Evolutionary conservation across 2,329 filamentous ascomycete genomes (phyloP).

Genomic region (Cladophialophora psammophila): DNA sequence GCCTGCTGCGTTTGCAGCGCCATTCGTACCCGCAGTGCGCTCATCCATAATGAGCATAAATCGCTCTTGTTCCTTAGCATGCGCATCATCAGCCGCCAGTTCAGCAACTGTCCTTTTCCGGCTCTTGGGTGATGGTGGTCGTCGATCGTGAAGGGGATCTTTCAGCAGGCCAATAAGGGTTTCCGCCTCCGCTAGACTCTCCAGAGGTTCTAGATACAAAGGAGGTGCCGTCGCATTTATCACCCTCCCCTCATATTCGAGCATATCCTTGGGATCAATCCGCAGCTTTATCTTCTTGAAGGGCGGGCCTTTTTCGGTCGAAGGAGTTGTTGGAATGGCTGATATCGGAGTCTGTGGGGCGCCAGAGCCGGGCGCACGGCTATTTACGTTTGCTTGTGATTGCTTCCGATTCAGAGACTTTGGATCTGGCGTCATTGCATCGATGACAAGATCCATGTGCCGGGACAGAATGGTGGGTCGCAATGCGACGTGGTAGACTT

Average conservation of each 20-base stretch:
- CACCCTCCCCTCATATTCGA: slow-evolving; percentile 78
- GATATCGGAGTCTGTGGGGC: slow-evolving; percentile 71
- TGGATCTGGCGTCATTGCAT: slow-evolving; percentile 73
- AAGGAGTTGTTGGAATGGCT: slow-evolving; percentile 67
- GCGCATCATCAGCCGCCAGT: slow-evolving; percentile 91
- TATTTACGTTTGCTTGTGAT: slow-evolving; percentile 49
- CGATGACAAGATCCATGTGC: slow-evolving; percentile 76
- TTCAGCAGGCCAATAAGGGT: slow-evolving; percentile 73
- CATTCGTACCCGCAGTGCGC: slow-evolving; percentile 66
- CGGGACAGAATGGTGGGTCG: slow-evolving; percentile 81
- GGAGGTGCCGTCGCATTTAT: slow-evolving; percentile 76
- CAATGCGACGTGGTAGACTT: slow-evolving; percentile 78
- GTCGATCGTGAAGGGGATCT: slow-evolving; percentile 78
- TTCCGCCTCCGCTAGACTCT: slow-evolving; percentile 72
- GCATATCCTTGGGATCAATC: slow-evolving; percentile 75
- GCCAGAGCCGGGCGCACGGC: slow-evolving; percentile 52
- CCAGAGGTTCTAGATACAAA: slow-evolving; percentile 78
- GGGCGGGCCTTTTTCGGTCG: slow-evolving; percentile 60
- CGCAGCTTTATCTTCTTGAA: slow-evolving; percentile 78
- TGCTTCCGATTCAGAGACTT: slow-evolving; percentile 59
- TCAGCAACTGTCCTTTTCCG: slow-evolving; percentile 94
- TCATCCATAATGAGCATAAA: slow-evolving; percentile 95
- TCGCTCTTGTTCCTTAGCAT: slow-evolving; percentile 85
- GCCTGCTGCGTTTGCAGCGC: slow-evolving; percentile 67
- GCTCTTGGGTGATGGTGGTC: slow-evolving; percentile 82